phyloP scores from a whole-genome alignment of 345 rosid species.

The Arabidopsis suecica region DNA sequence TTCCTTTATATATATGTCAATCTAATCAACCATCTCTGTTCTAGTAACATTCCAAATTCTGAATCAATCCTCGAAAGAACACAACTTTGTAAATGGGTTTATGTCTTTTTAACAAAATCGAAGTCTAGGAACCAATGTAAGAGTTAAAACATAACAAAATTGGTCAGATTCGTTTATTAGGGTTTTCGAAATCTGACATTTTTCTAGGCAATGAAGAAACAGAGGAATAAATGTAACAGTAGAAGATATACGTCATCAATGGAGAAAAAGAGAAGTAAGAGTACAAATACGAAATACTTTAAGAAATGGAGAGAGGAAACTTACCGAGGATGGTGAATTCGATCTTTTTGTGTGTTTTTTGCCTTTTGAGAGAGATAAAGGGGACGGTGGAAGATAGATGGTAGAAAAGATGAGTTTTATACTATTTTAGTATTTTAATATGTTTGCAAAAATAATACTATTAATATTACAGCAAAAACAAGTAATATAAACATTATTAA shows the following conservation, averaged over 20 bases:
- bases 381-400: slow-evolving; percentile 44
- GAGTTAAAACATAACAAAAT: neutral
- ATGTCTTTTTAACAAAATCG: neutral
- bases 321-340: slow-evolving; percentile 75
- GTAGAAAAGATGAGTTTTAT: slow-evolving; percentile 36
- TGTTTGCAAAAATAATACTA: too few species aligned
- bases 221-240: neutral
- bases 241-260: slow-evolving; percentile 30
- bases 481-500: too few species aligned
- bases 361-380: slow-evolving; percentile 55
- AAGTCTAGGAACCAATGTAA: neutral
- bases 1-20: slow-evolving; percentile 8
- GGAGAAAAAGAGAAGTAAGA: slow-evolving; percentile 45
- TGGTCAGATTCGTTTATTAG: slow-evolving; percentile 14
- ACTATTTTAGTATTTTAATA: slow-evolving; percentile 11
- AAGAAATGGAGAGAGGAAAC: slow-evolving; percentile 77
- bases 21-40: slow-evolving; percentile 12
- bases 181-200: slow-evolving; percentile 30
- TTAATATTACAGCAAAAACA: too few species aligned
- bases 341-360: slow-evolving; percentile 12
- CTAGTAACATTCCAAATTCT: neutral
- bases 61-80: neutral
- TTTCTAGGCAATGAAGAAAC: neutral
- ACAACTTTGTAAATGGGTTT: neutral
- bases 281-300: slow-evolving; percentile 58